These are phyloP conservation scores for Boletus rubescentipes DNA, from an alignment of 768 basidiomycete species.

Conservation along the genomic window DNA sequence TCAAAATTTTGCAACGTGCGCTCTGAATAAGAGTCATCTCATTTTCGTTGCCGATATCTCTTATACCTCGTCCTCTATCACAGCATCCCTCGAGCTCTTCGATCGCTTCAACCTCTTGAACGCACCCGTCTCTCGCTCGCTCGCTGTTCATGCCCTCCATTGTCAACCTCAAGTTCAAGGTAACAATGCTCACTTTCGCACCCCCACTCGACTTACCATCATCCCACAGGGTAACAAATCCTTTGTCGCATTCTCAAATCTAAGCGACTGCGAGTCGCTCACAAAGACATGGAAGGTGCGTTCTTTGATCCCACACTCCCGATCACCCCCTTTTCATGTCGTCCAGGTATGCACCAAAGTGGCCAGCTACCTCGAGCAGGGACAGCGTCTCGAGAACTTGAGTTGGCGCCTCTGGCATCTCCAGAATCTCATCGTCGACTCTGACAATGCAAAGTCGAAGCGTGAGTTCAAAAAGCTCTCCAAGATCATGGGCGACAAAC, in stretches of 20 bases:
- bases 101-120: constrained; percentile 14
- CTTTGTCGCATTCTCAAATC: constrained; percentile 89
- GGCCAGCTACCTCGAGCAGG: constrained; percentile 87
- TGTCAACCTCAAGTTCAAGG: constrained; percentile 87
- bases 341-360: constrained; percentile 84
- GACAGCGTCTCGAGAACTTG: constrained; percentile 87
- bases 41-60: constrained; percentile 23
- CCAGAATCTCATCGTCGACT: constrained; percentile 88
- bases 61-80: constrained; percentile 23
- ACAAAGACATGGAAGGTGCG: constrained; percentile 89
- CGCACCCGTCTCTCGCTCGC: neutral
- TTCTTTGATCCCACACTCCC: constrained; percentile 6
- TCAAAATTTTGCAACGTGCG: constrained; percentile 31
- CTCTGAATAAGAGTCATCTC: constrained; percentile 12
- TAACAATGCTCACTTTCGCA: constrained; percentile 12
- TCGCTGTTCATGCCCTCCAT: constrained; percentile 64
- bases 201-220: constrained; percentile 8
- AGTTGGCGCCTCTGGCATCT: constrained; percentile 93
- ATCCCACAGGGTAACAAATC: constrained; percentile 81
- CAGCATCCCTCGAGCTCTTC: constrained; percentile 9
- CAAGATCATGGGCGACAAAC: constrained; percentile 86
- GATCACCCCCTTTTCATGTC: constrained; percentile 8
- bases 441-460: constrained; percentile 83
- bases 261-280: constrained; percentile 79
- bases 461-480: constrained; percentile 89